Percentiles rank a stretch among this genome's conserved stretches.
These are phyloP conservation scores for Chimonanthus salicifolius DNA, from an alignment of 164 flowering plant genomes.

Conservation along the genomic window DNA sequence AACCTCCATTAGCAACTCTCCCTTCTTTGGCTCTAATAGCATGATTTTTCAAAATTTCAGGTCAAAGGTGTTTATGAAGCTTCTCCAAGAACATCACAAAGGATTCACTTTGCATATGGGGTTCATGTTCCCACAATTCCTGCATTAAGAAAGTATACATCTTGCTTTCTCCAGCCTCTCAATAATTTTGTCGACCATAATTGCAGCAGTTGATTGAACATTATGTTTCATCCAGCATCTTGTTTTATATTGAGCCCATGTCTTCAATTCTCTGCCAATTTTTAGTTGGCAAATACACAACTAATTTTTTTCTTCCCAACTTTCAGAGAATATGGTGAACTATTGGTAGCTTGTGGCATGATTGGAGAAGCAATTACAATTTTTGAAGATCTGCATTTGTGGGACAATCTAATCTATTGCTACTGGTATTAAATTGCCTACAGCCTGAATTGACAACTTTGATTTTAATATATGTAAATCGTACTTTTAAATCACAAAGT, in stretches of 20 bases:
- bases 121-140: constrained; percentile 67
- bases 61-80: constrained; percentile 44
- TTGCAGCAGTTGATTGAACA: not conserved
- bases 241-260: not conserved
- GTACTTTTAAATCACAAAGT: not conserved
- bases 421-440: constrained; percentile 41
- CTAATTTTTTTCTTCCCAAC: not conserved
- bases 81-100: constrained; percentile 48
- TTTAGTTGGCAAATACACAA: not conserved
- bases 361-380: constrained; percentile 81
- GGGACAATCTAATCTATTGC: constrained; percentile 92
- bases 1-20: too few relatives aligned
- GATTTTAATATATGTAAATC: not conserved
- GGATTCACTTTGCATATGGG: constrained; percentile 55
- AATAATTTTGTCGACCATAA: not conserved
- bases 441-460: not conserved
- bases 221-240: constrained; percentile 1
- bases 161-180: not conserved
- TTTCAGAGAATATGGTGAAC: constrained; percentile 78
- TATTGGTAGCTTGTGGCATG: constrained; percentile 74
- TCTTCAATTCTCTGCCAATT: not conserved
- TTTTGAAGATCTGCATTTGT: constrained; percentile 85
- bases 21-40: not conserved
- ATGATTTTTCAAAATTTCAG: constrained; percentile 30
- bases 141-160: constrained; percentile 59